Conservation (phyloP, 2,329 filamentous ascomycete genomes). For the Aspergillus sp. region DNA sequence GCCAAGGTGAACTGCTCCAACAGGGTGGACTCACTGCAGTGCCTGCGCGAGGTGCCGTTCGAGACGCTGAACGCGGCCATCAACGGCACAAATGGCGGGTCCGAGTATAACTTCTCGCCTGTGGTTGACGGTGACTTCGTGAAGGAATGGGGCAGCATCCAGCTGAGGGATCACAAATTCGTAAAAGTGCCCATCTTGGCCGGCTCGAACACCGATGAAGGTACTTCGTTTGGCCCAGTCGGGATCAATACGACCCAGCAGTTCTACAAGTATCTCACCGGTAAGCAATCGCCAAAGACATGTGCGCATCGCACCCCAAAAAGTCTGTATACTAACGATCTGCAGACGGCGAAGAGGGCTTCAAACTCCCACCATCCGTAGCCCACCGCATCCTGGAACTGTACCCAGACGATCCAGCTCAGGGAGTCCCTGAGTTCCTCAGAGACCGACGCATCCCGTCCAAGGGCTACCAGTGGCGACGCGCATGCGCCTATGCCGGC, state of each 20-base stretch:
- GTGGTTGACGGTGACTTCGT: constrained; percentile 58
- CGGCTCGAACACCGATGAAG: constrained; percentile 66
- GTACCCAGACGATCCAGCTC: constrained; percentile 52
- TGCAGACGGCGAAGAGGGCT: constrained; percentile 22
- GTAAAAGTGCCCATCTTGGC: constrained; percentile 62
- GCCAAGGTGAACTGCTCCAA: constrained; percentile 57
- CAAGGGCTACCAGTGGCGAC: constrained; percentile 51
- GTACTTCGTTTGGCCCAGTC: constrained; percentile 52
- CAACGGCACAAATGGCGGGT: constrained; percentile 37
- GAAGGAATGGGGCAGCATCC: constrained; percentile 49
- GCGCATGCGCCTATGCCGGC: constrained; percentile 54
- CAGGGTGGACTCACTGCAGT: constrained; percentile 58
- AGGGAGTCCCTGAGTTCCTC: constrained; percentile 48
- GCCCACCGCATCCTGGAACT: constrained; percentile 45
- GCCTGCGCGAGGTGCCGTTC: constrained; percentile 62
- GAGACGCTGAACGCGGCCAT: constrained; percentile 56
- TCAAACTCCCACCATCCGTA: constrained; percentile 21
- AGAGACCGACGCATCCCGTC: constrained; percentile 31
- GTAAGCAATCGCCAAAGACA: constrained; percentile 9
- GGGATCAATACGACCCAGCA: constrained; percentile 56
- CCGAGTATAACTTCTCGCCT: constrained; percentile 37
- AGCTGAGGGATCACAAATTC: constrained; percentile 58
- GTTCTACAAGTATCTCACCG: constrained; percentile 45
- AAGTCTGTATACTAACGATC: constrained; percentile 11
- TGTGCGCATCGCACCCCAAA: background rate